phyloP scores from a whole-genome alignment of 805 yeast genomes.

The Metschnikowia lachancei region DNA sequence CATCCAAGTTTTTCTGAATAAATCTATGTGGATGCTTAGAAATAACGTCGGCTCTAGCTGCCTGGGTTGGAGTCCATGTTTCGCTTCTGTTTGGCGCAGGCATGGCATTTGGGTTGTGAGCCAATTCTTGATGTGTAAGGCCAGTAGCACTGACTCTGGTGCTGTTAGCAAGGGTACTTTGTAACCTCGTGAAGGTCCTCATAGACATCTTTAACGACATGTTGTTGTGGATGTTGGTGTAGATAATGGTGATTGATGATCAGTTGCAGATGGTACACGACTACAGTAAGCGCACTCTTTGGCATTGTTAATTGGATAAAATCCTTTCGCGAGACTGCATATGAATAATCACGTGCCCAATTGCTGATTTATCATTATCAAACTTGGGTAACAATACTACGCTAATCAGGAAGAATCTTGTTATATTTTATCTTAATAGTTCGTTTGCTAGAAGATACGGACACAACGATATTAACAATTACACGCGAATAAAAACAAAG shows the following conservation, averaged over 20 bases:
- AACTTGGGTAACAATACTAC: background rate
- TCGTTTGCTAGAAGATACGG: slow-evolving; percentile 5
- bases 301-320: slow-evolving; percentile 5
- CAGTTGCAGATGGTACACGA: background rate
- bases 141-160: slow-evolving; percentile 17
- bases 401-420: background rate
- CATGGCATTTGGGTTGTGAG: slow-evolving; percentile 31
- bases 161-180: slow-evolving; percentile 13
- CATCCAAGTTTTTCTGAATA: slow-evolving; percentile 61
- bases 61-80: slow-evolving; percentile 74
- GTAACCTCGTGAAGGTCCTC: slow-evolving; percentile 13
- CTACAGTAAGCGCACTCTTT: background rate
- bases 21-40: slow-evolving; percentile 57
- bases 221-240: background rate
- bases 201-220: slow-evolving; percentile 5
- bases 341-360: slow-evolving; percentile 3
- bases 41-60: slow-evolving; percentile 54
- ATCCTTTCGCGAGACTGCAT: slow-evolving; percentile 4
- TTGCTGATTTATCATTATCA: background rate
- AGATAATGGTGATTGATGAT: background rate
- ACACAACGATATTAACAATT: slow-evolving; percentile 18
- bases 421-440: slow-evolving; percentile 1
- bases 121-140: slow-evolving; percentile 21
- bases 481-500: slow-evolving; percentile 18
- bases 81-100: slow-evolving; percentile 77